Evolutionary conservation across 345 rosid species (phyloP).

Genomic region (Ceriops tagal): DNA sequence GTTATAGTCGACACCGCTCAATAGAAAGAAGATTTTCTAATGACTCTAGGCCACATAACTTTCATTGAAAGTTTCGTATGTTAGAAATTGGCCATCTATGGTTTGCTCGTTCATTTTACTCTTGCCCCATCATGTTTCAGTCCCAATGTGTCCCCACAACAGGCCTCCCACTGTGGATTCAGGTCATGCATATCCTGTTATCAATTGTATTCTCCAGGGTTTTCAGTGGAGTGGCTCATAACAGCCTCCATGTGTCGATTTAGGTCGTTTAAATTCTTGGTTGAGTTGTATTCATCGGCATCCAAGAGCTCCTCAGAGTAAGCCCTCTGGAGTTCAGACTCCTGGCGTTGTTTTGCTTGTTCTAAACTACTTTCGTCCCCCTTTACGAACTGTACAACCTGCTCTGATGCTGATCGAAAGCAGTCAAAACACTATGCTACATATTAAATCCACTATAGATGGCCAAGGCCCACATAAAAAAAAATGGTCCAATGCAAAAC

Average conservation of each 20-base stretch:
- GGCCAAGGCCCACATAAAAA: too few species aligned
- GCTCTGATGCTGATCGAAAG: not conserved
- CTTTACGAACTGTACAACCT: slow-evolving; percentile 58
- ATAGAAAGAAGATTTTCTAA: too few species aligned
- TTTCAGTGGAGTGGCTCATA: slow-evolving; percentile 21
- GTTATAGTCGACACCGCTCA: too few species aligned
- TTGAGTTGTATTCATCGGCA: slow-evolving; percentile 67
- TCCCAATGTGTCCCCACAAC: not conserved
- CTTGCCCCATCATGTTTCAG: not conserved
- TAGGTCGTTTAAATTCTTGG: slow-evolving; percentile 52
- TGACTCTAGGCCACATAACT: too few species aligned
- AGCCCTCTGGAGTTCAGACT: slow-evolving; percentile 43
- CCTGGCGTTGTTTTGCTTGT: slow-evolving; percentile 28
- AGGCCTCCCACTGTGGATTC: not conserved
- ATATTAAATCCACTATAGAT: not conserved
- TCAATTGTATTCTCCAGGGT: not conserved
- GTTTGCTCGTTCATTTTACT: not conserved
- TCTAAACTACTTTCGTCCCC: slow-evolving; percentile 46
- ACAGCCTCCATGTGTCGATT: slow-evolving; percentile 56
- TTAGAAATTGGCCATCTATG: not conserved
- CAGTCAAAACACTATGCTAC: not conserved
- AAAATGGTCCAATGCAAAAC: too few species aligned
- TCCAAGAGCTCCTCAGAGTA: slow-evolving; percentile 66
- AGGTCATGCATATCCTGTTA: not conserved
- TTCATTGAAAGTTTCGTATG: too few species aligned